Evolutionary conservation across 805 yeast species (phyloP).

Genomic region (Candida sphagnicola): DNA sequence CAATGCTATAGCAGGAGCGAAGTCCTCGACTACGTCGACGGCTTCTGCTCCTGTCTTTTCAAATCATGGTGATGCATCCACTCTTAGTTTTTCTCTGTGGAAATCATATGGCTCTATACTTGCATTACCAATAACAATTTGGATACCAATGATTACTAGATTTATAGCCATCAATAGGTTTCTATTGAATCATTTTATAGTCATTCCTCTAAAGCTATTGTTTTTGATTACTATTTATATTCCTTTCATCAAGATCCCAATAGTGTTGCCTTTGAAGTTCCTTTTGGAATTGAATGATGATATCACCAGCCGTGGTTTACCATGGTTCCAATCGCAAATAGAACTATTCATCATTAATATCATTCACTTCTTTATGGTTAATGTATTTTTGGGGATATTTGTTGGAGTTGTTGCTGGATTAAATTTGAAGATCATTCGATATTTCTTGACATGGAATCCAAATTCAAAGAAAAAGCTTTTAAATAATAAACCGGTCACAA

Average conservation of each 20-base stretch:
- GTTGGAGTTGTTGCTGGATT: slow-evolving; percentile 8
- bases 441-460: slow-evolving; percentile 5
- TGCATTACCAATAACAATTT: background rate
- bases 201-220: slow-evolving; percentile 4
- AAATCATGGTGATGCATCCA: too few relatives aligned
- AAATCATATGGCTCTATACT: too few relatives aligned
- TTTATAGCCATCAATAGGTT: slow-evolving; percentile 3
- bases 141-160: background rate
- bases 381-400: slow-evolving; percentile 9
- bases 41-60: background rate
- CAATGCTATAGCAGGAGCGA: background rate
- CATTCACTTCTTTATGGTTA: slow-evolving; percentile 9
- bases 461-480: background rate
- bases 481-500: background rate
- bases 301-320: background rate
- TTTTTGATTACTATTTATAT: slow-evolving; percentile 7
- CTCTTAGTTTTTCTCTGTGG: too few relatives aligned
- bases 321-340: slow-evolving; percentile 8
- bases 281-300: slow-evolving; percentile 9
- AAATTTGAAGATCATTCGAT: slow-evolving; percentile 7
- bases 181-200: slow-evolving; percentile 4
- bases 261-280: slow-evolving; percentile 8
- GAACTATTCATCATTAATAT: slow-evolving; percentile 7
- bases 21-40: slow-evolving; percentile 4
- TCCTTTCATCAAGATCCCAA: slow-evolving; percentile 11